Evolutionary conservation across 257 asterid genomes (phyloP).

Genomic region (Coffea eugenioides): DNA sequence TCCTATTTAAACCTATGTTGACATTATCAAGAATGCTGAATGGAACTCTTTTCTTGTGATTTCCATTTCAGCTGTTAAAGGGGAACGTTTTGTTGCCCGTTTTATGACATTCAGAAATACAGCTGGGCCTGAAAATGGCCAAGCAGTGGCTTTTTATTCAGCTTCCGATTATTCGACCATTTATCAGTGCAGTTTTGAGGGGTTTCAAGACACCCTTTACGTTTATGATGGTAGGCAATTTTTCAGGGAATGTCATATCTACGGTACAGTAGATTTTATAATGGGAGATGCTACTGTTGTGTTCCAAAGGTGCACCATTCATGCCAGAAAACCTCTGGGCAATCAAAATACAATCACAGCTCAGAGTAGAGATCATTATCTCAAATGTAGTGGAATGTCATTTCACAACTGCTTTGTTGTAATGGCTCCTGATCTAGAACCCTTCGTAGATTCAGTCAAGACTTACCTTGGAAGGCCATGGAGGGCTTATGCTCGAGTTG

Average conservation of each 20-base stretch:
- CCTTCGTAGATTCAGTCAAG: neutral
- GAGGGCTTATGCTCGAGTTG: conserved; percentile 18
- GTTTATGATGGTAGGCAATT: conserved; percentile 66
- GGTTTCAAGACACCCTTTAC: conserved; percentile 87
- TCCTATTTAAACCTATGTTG: no score
- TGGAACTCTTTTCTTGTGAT: no score
- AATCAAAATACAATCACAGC: neutral
- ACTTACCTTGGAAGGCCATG: conserved; percentile 17
- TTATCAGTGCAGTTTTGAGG: conserved; percentile 80
- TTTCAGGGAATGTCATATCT: conserved; percentile 67
- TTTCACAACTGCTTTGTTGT: neutral
- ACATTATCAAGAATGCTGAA: no score
- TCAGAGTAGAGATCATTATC: neutral
- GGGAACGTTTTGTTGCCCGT: conserved; percentile 67
- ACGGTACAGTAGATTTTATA: conserved; percentile 85
- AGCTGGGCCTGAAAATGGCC: conserved; percentile 69
- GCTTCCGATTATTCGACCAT: conserved; percentile 76
- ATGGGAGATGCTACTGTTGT: conserved; percentile 90
- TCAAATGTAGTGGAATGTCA: neutral
- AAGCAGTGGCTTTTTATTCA: conserved; percentile 81
- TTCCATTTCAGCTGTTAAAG: conserved; percentile 46
- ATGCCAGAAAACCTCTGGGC: conserved; percentile 65
- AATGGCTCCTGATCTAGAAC: neutral
- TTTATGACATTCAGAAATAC: conserved; percentile 79
- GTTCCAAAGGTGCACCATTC: conserved; percentile 71